Conservation (phyloP, 306 rosid species). For the Corylus americana region DNA sequence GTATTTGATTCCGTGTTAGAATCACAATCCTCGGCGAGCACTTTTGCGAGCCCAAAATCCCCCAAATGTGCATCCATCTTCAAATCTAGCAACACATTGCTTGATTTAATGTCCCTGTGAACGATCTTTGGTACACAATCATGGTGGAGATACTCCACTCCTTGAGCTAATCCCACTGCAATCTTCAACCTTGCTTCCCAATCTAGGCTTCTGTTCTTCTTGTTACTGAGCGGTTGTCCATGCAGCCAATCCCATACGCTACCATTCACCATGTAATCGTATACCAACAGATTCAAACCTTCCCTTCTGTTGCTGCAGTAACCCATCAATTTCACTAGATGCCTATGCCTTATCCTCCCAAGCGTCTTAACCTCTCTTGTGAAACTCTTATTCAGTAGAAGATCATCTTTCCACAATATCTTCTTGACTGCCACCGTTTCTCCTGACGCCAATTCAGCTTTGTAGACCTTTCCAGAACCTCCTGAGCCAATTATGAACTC, state of each 20-base stretch:
- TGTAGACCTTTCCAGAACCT: conserved; percentile 88
- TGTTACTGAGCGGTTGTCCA: conserved; percentile 44
- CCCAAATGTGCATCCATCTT: conserved; percentile 94
- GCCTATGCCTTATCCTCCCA: conserved; percentile 88
- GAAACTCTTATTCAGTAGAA: conserved; percentile 71
- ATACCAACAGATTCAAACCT: conserved; percentile 72
- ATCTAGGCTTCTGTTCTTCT: conserved; percentile 60
- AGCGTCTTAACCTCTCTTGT: conserved; percentile 80
- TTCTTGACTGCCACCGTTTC: conserved; percentile 88
- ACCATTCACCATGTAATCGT: conserved; percentile 90
- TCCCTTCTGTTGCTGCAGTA: conserved; percentile 71
- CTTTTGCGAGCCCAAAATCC: conserved; percentile 89
- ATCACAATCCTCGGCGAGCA: conserved; percentile 58
- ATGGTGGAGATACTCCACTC: conserved; percentile 90
- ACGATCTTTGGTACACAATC: conserved; percentile 85
- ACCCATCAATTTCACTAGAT: conserved; percentile 86
- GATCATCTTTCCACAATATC: conserved; percentile 74
- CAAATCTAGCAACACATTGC: conserved; percentile 82
- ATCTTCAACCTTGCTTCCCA: conserved; percentile 87
- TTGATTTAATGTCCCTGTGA: conserved; percentile 86
- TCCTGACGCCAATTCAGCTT: conserved; percentile 67
- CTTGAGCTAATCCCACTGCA: conserved; percentile 82
- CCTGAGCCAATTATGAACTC: conserved; percentile 88
- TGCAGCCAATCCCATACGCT: conserved; percentile 97
- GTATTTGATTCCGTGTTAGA: conserved; percentile 67